Percentiles rank a stretch among this genome's conserved stretches.
Conservation (phyloP, 257 asterid species). For the Solanum tacnaense region DNA sequence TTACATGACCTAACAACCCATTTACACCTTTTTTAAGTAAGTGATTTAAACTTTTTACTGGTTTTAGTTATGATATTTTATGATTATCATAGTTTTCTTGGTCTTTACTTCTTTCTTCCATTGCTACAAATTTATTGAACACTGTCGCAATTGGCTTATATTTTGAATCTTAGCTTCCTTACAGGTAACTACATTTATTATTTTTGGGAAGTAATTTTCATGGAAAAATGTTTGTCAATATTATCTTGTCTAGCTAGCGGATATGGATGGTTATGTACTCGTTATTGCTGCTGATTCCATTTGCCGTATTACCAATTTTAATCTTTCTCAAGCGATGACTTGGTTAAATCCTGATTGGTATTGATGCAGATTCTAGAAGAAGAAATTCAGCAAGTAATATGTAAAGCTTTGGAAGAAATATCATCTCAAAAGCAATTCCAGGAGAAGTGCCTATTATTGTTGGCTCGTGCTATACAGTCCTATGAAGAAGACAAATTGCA, state of each 20-base stretch:
- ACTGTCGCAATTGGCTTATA: background rate
- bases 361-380: conserved; percentile 40
- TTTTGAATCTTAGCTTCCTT: background rate
- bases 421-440: conserved; percentile 58
- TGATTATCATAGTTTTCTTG: background rate
- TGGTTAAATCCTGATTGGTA: conserved; percentile 1
- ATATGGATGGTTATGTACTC: background rate
- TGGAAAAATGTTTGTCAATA: background rate
- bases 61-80: background rate
- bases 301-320: background rate
- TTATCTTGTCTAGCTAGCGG: background rate
- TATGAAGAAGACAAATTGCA: conserved; percentile 28
- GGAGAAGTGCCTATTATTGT: conserved; percentile 67
- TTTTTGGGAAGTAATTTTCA: background rate
- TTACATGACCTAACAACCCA: background rate
- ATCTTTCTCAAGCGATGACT: background rate
- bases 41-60: background rate
- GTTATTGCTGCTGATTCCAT: background rate
- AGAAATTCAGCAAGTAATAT: conserved; percentile 53
- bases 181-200: background rate
- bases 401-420: conserved; percentile 73
- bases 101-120: background rate
- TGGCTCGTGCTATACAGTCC: conserved; percentile 51
- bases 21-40: background rate
- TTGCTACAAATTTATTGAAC: background rate